These are phyloP conservation scores for Nevesoporus exiguus DNA, from an alignment of 768 basidiomycete genomes.

Conservation along the genomic window DNA sequence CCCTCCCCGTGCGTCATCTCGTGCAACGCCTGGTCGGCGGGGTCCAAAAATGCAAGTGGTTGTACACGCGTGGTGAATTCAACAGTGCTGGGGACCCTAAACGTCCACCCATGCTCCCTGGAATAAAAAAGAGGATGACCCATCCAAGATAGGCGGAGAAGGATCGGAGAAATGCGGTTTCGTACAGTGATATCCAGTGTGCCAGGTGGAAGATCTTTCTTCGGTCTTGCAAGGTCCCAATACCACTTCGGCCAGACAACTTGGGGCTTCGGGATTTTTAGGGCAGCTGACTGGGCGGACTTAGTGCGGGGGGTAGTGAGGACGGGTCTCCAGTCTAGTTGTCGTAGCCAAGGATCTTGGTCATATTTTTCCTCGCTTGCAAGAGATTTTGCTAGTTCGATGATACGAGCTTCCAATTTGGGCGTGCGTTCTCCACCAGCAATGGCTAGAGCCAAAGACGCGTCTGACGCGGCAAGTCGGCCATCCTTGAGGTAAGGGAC, in stretches of 20 bases:
- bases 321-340: constrained; percentile 64
- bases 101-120: constrained; percentile 88
- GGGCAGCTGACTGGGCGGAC: background rate
- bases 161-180: constrained; percentile 76
- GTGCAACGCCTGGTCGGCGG: constrained; percentile 55
- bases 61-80: constrained; percentile 44
- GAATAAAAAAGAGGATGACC: constrained; percentile 84
- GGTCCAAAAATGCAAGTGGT: constrained; percentile 57
- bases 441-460: constrained; percentile 45
- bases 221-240: constrained; percentile 81
- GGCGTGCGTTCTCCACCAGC: constrained; percentile 40
- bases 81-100: constrained; percentile 57
- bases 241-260: constrained; percentile 96
- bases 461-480: constrained; percentile 39
- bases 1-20: constrained; percentile 43
- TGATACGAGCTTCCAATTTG: constrained; percentile 34
- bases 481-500: constrained; percentile 43
- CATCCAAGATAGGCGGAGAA: constrained; percentile 85
- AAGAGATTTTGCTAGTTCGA: constrained; percentile 39
- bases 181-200: constrained; percentile 83
- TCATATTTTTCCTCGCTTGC: constrained; percentile 21
- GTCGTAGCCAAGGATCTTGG: constrained; percentile 54
- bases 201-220: constrained; percentile 61
- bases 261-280: constrained; percentile 36
- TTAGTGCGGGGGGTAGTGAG: background rate